Base-by-base conservation (phyloP, 2,329 filamentous ascomycete species). In the Xylaria digitata region DNA sequence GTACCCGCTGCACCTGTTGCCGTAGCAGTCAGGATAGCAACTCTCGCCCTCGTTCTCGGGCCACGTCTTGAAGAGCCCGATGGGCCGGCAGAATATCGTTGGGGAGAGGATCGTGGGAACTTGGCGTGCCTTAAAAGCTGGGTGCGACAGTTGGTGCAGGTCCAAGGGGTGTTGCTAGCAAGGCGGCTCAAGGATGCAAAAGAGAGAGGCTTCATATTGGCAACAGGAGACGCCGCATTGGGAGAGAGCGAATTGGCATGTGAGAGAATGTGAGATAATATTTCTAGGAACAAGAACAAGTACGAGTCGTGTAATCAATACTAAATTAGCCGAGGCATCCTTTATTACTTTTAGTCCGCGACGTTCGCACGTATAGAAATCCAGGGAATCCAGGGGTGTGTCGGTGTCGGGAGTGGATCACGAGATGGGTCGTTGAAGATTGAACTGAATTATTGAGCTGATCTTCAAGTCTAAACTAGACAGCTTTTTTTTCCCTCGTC, bases 1-100 rank as follows among this genome's bases (percentile, higher is more conserved):
- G 81, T 82, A 11, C 82, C 81, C 9, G 82, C 79, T 2, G 81
- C 85, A n/a, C 80, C 83, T 17, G 85, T 84, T 1, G 82, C 80
- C 6, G 86, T 84, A 15, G 86, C 84, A 45, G 85, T 80, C 32
- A 88, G 75, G 17, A 87, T 73, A 8, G 72, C 74, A 17, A 74
- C 64, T 48, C 72, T 75, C 6, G 72, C 66, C 32, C 68, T 69
- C 8, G 72, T 61, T 13, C 68, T 73, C 34, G 70, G 67, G 30
- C 67, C 65, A 17, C 67, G 71, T 56, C 63, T 75, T 15, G 72
- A 75, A 34, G 72, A 70, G 8, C 72, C 66, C 1, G 72, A 73
- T 1, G 68, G 65, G 17, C 69, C 62, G 6, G 74, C 73, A 15
- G 72, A 68, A 62, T 74, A 77, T 17, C 70, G 71, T 46, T 71